phyloP scores from a whole-genome alignment of 2,329 filamentous ascomycete genomes.

The Fulvia fulva region DNA sequence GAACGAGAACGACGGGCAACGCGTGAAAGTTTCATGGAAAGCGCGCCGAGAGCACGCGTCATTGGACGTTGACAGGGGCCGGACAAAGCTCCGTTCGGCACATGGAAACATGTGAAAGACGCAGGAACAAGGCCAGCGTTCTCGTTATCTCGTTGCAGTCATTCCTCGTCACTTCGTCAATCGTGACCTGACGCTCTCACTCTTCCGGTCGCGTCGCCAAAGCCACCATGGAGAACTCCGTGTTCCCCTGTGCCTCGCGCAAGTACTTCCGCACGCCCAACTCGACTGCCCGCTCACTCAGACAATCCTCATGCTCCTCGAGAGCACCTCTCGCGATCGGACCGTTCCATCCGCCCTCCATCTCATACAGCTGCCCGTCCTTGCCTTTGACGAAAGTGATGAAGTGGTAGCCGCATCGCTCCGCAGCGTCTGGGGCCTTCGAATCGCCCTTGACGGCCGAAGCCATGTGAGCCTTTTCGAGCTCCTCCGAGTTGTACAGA shows the following conservation, averaged over 20 bases:
- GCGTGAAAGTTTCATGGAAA: background rate
- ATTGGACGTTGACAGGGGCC: background rate
- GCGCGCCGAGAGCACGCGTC: background rate
- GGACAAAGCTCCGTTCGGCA: background rate
- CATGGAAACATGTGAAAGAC: background rate
- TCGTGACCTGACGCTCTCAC: background rate
- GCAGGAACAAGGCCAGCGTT: background rate
- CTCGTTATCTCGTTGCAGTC: background rate
- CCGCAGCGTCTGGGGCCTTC: conserved; percentile 27
- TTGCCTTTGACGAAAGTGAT: conserved; percentile 46
- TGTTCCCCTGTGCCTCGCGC: conserved; percentile 35
- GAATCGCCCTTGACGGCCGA: conserved; percentile 43
- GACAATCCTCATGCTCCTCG: conserved; percentile 41
- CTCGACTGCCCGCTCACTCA: conserved; percentile 42
- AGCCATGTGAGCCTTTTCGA: conserved; percentile 43
- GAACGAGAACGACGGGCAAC: background rate
- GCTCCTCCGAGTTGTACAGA: conserved; percentile 46
- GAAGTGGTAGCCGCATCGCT: conserved; percentile 42
- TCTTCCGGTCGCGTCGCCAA: conserved; percentile 29
- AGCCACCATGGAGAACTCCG: conserved; percentile 45
- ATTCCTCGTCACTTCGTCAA: too few species aligned
- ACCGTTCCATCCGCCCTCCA: conserved; percentile 41
- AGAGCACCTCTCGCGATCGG: conserved; percentile 44
- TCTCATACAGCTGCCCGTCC: conserved; percentile 46
- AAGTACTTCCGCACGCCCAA: conserved; percentile 40